These are phyloP conservation scores for Agrocybe praecox DNA, from an alignment of 768 basidiomycete species.

Conservation along the genomic window DNA sequence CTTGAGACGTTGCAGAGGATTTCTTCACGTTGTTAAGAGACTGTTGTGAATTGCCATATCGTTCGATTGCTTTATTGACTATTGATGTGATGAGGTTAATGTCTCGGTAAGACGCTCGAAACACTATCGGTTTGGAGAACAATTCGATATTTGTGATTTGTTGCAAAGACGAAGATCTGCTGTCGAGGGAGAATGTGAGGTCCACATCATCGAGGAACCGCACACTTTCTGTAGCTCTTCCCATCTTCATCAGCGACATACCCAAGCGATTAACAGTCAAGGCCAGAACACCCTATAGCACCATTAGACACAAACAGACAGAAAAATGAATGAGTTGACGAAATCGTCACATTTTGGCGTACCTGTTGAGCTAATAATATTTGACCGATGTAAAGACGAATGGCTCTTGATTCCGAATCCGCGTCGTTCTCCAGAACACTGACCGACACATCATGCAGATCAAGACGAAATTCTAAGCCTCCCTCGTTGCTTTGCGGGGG, in stretches of 20 bases:
- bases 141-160: slow-evolving; percentile 85
- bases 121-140: slow-evolving; percentile 79
- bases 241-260: slow-evolving; percentile 94
- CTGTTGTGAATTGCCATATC: slow-evolving; percentile 57
- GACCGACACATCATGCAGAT: slow-evolving; percentile 89
- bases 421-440: slow-evolving; percentile 86
- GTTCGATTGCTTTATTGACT: slow-evolving; percentile 81
- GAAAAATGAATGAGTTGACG: background rate
- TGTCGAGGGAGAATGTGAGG: slow-evolving; percentile 85
- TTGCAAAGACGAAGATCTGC: slow-evolving; percentile 66
- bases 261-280: slow-evolving; percentile 81
- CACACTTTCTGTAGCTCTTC: slow-evolving; percentile 76
- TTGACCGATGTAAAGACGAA: slow-evolving; percentile 82
- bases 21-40: slow-evolving; percentile 12
- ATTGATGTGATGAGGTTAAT: slow-evolving; percentile 87
- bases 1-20: background rate
- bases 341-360: slow-evolving; percentile 10
- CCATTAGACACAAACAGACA: slow-evolving; percentile 1
- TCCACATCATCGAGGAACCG: slow-evolving; percentile 94
- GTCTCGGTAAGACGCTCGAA: slow-evolving; percentile 95
- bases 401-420: slow-evolving; percentile 79
- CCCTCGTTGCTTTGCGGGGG: slow-evolving; percentile 4
- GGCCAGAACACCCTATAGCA: slow-evolving; percentile 71
- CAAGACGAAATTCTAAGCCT: slow-evolving; percentile 69
- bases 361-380: slow-evolving; percentile 93